A percentile compares a stretch with the other conserved stretches of the same genome.
These are phyloP conservation scores for Populus tremula DNA, from an alignment of 345 rosid genomes.

Conservation along the genomic window DNA sequence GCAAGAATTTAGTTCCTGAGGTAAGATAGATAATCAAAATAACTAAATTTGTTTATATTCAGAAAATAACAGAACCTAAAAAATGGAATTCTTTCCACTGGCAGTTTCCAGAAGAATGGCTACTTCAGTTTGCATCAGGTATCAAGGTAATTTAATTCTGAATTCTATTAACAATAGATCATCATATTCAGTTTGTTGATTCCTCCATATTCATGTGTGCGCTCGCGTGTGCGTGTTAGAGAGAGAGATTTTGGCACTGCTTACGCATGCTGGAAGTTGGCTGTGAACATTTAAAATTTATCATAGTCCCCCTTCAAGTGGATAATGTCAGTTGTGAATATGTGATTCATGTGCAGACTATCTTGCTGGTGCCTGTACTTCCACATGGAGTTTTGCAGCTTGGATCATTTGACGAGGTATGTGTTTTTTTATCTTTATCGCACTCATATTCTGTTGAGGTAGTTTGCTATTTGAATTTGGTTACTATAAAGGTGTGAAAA, in stretches of 20 bases:
- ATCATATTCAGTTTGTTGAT: background rate
- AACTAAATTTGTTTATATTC: background rate
- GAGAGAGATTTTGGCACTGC: background rate
- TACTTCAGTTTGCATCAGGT: constrained; percentile 55
- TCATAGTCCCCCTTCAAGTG: background rate
- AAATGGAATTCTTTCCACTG: constrained; percentile 18
- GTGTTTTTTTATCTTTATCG: background rate
- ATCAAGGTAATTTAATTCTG: constrained; percentile 47
- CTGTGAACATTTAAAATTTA: background rate
- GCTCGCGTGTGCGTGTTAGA: background rate
- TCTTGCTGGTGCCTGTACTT: constrained; percentile 54
- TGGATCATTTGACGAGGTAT: constrained; percentile 57
- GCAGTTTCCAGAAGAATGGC: constrained; percentile 66
- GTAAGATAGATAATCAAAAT: constrained; percentile 21
- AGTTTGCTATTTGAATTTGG: background rate
- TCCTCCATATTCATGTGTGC: background rate
- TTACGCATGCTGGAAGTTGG: background rate
- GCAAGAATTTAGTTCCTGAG: constrained; percentile 25
- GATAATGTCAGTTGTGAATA: constrained; percentile 2
- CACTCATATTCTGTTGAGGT: background rate
- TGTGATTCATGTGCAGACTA: constrained; percentile 46
- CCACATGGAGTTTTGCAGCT: constrained; percentile 66
- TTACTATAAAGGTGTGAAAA: too few relatives aligned
- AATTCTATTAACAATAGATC: background rate
- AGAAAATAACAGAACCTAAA: background rate